Evolutionary conservation across 805 yeast genomes (phyloP).

Genomic region (Yamadazyma laniorum): DNA sequence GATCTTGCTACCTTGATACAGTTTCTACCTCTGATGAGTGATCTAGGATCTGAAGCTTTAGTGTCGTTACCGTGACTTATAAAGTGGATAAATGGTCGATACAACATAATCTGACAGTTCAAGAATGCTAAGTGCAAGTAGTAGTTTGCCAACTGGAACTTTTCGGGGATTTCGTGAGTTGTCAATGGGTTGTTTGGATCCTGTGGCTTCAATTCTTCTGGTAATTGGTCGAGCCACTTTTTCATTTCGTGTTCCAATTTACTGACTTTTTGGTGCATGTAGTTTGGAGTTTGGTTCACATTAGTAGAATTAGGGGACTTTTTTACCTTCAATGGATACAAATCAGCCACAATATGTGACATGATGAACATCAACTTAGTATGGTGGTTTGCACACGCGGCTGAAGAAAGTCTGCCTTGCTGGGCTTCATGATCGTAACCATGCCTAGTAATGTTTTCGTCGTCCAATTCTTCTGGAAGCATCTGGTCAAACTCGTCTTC

Average conservation of each 20-base stretch:
- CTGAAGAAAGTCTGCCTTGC: conserved; percentile 57
- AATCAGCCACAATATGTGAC: conserved; percentile 64
- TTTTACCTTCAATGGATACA: conserved; percentile 68
- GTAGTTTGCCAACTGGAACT: conserved; percentile 71
- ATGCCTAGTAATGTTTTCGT: conserved; percentile 75
- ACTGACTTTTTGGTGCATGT: conserved; percentile 48
- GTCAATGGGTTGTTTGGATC: conserved; percentile 44
- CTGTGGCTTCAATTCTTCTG: conserved; percentile 69
- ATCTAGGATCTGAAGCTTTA: conserved; percentile 50
- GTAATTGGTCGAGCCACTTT: conserved; percentile 69
- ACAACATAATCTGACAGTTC: conserved; percentile 76
- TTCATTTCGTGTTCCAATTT: conserved; percentile 67
- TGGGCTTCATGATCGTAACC: conserved; percentile 50
- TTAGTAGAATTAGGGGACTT: conserved; percentile 14
- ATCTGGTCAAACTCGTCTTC: conserved; percentile 87
- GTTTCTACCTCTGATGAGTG: conserved; percentile 71
- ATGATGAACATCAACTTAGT: conserved; percentile 70
- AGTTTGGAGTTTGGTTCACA: conserved; percentile 25
- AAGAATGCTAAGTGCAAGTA: conserved; percentile 68
- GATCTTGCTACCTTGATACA: conserved; percentile 83
- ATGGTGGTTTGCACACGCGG: conserved; percentile 83
- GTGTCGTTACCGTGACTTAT: conserved; percentile 52
- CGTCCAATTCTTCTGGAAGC: conserved; percentile 80
- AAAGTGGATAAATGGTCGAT: conserved; percentile 86
- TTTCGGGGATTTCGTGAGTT: conserved; percentile 39